Conservation (phyloP, 208 protist species). For the Crithidia bombi region DNA sequence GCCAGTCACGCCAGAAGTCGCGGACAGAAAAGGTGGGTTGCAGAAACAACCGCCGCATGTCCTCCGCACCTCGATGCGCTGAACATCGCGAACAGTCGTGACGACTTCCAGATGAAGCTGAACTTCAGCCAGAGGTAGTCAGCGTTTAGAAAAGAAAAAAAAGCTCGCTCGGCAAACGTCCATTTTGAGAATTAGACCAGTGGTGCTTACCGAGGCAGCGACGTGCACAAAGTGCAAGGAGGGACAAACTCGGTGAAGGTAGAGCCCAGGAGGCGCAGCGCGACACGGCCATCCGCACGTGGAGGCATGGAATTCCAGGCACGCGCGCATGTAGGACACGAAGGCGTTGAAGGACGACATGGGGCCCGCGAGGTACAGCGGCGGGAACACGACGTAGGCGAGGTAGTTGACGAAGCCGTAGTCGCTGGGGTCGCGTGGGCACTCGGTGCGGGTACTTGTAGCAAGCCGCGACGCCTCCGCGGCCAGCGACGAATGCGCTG, state of each 20-base stretch:
- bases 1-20: slow-evolving; percentile 95
- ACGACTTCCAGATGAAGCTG: slow-evolving; percentile 87
- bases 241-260: background rate
- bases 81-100: slow-evolving; percentile 76
- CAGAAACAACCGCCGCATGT: slow-evolving; percentile 90
- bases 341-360: slow-evolving; percentile 92
- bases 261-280: background rate
- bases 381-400: slow-evolving; percentile 91
- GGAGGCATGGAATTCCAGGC: slow-evolving; percentile 22
- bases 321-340: slow-evolving; percentile 65
- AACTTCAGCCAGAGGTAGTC: slow-evolving; percentile 93
- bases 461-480: slow-evolving; percentile 41
- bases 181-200: no score
- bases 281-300: slow-evolving; percentile 25
- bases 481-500: slow-evolving; percentile 8
- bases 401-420: slow-evolving; percentile 87
- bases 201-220: no score
- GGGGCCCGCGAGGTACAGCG: slow-evolving; percentile 91
- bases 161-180: no score
- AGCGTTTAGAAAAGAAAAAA: no score
- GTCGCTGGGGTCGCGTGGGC: slow-evolving; percentile 41
- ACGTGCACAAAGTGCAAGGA: slow-evolving; percentile 62
- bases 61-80: slow-evolving; percentile 90
- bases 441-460: no score
- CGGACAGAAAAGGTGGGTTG: slow-evolving; percentile 84